phyloP scores from a whole-genome alignment of 352 stramenopile genomes.

The Globisporangium paddicum region DNA sequence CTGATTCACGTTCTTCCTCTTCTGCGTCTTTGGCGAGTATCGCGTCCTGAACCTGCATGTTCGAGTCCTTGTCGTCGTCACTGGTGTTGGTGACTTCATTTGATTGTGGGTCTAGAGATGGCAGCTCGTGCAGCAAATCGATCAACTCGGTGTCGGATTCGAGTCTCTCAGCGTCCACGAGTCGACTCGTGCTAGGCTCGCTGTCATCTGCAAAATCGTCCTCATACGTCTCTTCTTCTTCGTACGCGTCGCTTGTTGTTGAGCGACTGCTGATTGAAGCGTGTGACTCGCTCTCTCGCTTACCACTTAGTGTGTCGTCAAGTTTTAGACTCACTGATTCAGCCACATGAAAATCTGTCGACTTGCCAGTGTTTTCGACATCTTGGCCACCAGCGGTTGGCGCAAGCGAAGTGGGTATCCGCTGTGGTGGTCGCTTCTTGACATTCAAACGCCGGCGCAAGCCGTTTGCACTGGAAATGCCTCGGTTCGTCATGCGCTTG shows the following conservation, averaged over 20 bases:
- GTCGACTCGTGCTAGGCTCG: neutral
- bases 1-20: conserved; percentile 4
- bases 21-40: neutral
- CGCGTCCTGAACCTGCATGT: neutral
- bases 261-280: neutral
- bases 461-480: conserved; percentile 24
- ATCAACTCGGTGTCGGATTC: conserved; percentile 37
- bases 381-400: neutral
- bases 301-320: neutral
- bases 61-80: neutral
- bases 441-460: conserved; percentile 18
- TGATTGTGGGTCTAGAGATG: conserved; percentile 4
- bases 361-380: neutral
- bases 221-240: conserved; percentile 26
- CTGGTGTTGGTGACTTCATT: neutral
- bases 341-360: neutral
- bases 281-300: neutral
- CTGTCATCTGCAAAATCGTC: conserved; percentile 36
- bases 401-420: conserved; percentile 3
- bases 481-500: conserved; percentile 30
- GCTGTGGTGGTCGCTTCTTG: conserved; percentile 15
- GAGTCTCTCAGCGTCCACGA: conserved; percentile 9
- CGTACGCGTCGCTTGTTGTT: neutral
- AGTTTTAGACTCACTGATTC: neutral
- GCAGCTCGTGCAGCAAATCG: conserved; percentile 29